Conservation (phyloP, 148 eudicot genomes). For the Linanthus parryae region DNA sequence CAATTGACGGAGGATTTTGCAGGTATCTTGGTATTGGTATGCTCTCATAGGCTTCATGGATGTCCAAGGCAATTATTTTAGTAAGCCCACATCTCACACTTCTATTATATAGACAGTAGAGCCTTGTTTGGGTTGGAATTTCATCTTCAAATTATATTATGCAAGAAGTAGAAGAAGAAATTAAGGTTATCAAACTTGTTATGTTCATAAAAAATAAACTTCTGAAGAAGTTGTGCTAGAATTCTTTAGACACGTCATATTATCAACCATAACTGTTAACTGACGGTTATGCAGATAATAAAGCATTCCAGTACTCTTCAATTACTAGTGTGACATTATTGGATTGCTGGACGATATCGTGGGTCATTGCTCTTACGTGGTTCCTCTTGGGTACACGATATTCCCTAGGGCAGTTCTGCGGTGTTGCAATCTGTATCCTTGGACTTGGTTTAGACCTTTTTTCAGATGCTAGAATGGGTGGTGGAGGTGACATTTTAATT, state of each 20-base stretch:
- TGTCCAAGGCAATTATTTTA: conserved; percentile 71
- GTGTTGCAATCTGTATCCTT: conserved; percentile 52
- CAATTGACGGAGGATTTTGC: conserved; percentile 16
- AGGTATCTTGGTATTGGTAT: conserved; percentile 88
- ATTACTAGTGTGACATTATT: conserved; percentile 78
- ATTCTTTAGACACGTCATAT: background rate
- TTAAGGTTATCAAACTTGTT: no score
- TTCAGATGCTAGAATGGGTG: conserved; percentile 69
- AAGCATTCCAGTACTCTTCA: conserved; percentile 76
- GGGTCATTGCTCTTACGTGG: conserved; percentile 82
- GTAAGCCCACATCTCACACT: conserved; percentile 43
- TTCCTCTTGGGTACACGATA: conserved; percentile 60
- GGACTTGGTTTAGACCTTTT: conserved; percentile 70
- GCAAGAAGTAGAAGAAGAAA: no score
- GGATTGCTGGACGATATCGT: conserved; percentile 81
- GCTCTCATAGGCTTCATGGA: conserved; percentile 56
- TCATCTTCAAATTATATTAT: no score
- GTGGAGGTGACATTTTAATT: conserved; percentile 47
- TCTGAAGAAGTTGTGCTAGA: background rate
- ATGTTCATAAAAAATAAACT: background rate
- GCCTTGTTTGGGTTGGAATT: no score
- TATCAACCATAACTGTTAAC: background rate
- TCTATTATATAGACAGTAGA: no score
- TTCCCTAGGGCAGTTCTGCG: conserved; percentile 60
- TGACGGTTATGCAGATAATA: conserved; percentile 48